Evolutionary conservation across 805 yeast species (phyloP).

Genomic region (Grigorovia transvaalensis): DNA sequence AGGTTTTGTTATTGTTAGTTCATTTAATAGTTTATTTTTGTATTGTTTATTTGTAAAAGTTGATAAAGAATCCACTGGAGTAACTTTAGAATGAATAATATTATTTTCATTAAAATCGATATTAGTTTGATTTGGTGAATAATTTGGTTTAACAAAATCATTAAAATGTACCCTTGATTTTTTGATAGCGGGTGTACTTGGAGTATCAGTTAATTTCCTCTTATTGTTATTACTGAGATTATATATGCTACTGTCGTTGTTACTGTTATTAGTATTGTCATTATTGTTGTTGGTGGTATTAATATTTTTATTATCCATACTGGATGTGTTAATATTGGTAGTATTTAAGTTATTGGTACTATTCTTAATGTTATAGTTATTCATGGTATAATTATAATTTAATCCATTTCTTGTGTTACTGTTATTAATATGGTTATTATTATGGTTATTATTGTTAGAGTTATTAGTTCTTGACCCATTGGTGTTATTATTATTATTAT

Average conservation of each 20-base stretch:
- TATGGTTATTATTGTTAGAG: neutral
- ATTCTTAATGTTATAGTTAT: too few relatives aligned
- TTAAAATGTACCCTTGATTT: conserved; percentile 2
- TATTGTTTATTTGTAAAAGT: neutral
- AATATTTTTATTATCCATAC: neutral
- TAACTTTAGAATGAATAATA: neutral
- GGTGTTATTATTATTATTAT: neutral
- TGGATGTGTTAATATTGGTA: neutral
- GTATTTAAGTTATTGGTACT: too few relatives aligned
- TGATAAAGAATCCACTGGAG: neutral
- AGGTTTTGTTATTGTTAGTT: neutral
- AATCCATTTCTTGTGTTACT: neutral
- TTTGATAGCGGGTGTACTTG: neutral
- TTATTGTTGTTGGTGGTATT: neutral
- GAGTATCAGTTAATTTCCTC: neutral
- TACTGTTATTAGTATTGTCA: neutral
- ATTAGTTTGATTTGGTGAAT: neutral
- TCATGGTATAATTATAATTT: neutral
- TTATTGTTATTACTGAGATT: neutral
- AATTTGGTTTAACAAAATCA: neutral
- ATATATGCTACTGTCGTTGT: neutral
- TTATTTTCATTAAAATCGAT: neutral
- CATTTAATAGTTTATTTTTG: neutral
- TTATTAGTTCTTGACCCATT: too few relatives aligned
- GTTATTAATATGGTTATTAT: too few relatives aligned